phyloP scores from a whole-genome alignment of 495 filamentous ascomycete genomes.

The Xylaria intraflava region DNA sequence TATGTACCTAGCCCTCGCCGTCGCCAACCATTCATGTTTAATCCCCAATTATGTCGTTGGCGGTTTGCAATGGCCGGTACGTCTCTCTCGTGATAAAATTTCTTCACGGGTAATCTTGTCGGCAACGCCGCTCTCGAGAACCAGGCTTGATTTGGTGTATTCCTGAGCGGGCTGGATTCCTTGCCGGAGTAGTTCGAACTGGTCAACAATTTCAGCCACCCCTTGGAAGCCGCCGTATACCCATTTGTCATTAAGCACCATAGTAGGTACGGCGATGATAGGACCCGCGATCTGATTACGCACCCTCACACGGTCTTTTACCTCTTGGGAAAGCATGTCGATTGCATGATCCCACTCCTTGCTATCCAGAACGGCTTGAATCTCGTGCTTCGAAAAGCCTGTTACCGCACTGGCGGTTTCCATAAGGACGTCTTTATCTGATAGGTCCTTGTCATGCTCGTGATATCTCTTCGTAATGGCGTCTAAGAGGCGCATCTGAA shows the following conservation, averaged over 20 bases:
- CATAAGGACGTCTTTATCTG: slow-evolving; percentile 51
- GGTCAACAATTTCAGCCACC: slow-evolving; percentile 28
- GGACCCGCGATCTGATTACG: slow-evolving; percentile 46
- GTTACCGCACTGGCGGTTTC: slow-evolving; percentile 48
- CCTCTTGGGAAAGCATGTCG: slow-evolving; percentile 19
- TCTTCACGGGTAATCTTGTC: slow-evolving; percentile 7
- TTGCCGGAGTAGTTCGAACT: slow-evolving; percentile 38
- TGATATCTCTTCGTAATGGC: slow-evolving; percentile 65
- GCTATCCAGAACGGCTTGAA: slow-evolving; percentile 52
- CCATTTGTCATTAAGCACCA: slow-evolving; percentile 60
- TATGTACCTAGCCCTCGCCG: neutral
- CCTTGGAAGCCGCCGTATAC: slow-evolving; percentile 65
- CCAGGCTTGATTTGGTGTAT: slow-evolving; percentile 9
- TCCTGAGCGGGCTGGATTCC: slow-evolving; percentile 1
- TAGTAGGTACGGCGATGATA: slow-evolving; percentile 63
- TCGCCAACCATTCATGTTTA: neutral
- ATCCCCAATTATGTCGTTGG: neutral
- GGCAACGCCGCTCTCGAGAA: slow-evolving; percentile 7
- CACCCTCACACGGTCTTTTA: slow-evolving; percentile 48
- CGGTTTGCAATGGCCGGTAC: neutral
- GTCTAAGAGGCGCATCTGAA: slow-evolving; percentile 59
- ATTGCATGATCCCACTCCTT: slow-evolving; percentile 32
- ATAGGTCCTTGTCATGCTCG: slow-evolving; percentile 68
- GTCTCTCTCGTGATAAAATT: neutral
- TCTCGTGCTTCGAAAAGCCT: slow-evolving; percentile 46